These are phyloP conservation scores for Calonectria naviculata DNA, from an alignment of 2,329 filamentous ascomycete genomes.

Conservation along the genomic window DNA sequence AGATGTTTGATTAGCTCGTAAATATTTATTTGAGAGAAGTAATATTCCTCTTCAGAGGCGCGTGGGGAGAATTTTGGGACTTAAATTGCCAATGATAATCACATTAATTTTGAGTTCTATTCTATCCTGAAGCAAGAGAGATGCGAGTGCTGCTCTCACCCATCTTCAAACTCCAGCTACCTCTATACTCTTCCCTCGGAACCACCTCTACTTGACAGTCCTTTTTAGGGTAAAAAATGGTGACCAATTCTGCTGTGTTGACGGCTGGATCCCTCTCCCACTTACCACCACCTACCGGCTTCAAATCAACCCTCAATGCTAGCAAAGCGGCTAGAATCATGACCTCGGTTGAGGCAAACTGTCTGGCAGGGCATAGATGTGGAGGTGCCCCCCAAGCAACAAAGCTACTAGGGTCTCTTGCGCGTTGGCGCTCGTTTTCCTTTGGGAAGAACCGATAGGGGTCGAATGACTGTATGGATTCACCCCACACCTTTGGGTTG, in stretches of 20 bases:
- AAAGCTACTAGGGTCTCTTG: slow-evolving; percentile 47
- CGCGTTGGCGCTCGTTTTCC: slow-evolving; percentile 11
- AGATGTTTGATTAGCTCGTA: too few relatives aligned
- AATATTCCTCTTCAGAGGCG: not conserved
- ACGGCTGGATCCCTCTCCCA: slow-evolving; percentile 25
- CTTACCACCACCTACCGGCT: not conserved
- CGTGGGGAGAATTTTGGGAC: not conserved
- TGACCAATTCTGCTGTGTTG: slow-evolving; percentile 15
- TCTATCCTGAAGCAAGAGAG: slow-evolving; percentile 37
- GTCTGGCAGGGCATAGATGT: slow-evolving; percentile 42
- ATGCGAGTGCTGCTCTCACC: slow-evolving; percentile 38
- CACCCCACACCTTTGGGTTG: slow-evolving; percentile 47
- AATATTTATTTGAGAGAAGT: not conserved
- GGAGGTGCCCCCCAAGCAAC: slow-evolving; percentile 42
- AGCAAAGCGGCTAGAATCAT: slow-evolving; percentile 34
- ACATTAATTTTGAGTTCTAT: not conserved
- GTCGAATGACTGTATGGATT: slow-evolving; percentile 35
- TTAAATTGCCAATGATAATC: not conserved
- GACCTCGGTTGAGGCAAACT: slow-evolving; percentile 43
- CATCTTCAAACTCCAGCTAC: slow-evolving; percentile 35
- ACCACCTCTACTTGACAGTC: slow-evolving; percentile 25
- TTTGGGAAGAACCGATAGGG: slow-evolving; percentile 28
- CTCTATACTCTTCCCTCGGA: slow-evolving; percentile 22
- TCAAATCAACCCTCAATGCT: slow-evolving; percentile 12
- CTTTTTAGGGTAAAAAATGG: slow-evolving; percentile 26